Conservation (phyloP, 2,329 filamentous ascomycete species). For the Aspergillus hortae region DNA sequence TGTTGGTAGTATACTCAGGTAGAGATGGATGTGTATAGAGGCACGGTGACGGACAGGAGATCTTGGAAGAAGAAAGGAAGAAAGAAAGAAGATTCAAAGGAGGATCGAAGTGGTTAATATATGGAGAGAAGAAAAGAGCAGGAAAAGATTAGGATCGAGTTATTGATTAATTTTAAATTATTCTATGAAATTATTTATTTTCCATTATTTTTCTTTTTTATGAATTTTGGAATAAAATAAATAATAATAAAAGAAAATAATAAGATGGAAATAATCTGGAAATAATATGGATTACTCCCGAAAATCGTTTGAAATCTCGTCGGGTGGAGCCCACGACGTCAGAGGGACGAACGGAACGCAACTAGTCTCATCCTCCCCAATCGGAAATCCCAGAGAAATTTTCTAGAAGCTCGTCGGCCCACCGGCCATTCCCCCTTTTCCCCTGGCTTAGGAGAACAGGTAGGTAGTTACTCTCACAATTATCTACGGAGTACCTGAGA, state of each 20-base stretch:
- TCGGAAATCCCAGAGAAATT: slow-evolving; percentile 22
- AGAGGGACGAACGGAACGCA: slow-evolving; percentile 1
- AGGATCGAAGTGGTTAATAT: slow-evolving; percentile 18
- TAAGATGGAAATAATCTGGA: not conserved
- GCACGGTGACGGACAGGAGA: not conserved
- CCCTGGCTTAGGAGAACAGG: not conserved
- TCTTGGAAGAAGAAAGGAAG: slow-evolving; percentile 6
- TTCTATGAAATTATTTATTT: not conserved
- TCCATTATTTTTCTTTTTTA: not conserved
- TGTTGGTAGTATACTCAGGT: slow-evolving; percentile 1
- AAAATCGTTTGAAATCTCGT: slow-evolving; percentile 9
- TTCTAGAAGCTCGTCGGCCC: slow-evolving; percentile 21
- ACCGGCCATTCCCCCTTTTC: slow-evolving; percentile 1
- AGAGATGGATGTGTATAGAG: not conserved
- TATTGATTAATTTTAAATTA: not conserved
- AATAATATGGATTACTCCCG: slow-evolving; percentile 12
- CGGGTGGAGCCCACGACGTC: slow-evolving; percentile 19
- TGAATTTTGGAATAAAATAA: not conserved
- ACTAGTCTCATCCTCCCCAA: slow-evolving; percentile 16
- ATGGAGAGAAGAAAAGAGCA: slow-evolving; percentile 1
- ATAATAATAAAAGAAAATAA: not conserved
- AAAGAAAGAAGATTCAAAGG: slow-evolving; percentile 6
- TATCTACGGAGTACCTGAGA: too few relatives aligned
- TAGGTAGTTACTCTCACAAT: too few relatives aligned
- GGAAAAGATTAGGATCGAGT: not conserved